Evolutionary conservation across 2,329 filamentous ascomycete species (phyloP), one percentile per base, ranked within the genome.

Genomic region (Claviceps paspali): DNA sequence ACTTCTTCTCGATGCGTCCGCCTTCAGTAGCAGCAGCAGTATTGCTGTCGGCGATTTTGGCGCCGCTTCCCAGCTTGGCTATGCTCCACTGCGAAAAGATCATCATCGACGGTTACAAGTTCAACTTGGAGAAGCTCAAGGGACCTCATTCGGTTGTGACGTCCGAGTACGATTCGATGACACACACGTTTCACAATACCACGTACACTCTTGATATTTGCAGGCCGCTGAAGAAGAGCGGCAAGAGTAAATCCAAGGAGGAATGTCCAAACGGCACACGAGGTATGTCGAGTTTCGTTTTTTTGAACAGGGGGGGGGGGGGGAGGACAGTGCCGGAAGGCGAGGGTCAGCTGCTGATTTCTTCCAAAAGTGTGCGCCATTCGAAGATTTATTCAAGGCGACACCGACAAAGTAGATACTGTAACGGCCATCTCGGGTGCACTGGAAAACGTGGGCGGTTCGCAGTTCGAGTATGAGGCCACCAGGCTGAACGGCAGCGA

Each of bases 181-280:
- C 65, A 12, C 63, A 72, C 21, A 66, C 64, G 42, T 51, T 59
- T 36, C 47, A 47, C 40, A 91, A 91, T 56, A 84, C 76, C 19
- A 88, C 83, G 30, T 92, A 85, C 56, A 87, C 82, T 1, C 53
- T 92, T 40, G 81, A 92, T 49, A 66, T 92, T 34, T 93, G 85
- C 61, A 60, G 65, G 36, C 65, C 73, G 6, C 60, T 94, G 45
- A 71, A 73, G 54, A 70, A 72, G 52, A 69, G 66, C 35, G 73
- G 71, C 30, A 70, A 70, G 18, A 61, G 65, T 1, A 59, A 63
- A 14, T 67, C 69, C 46, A 57, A 65, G 5, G 63, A 76, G 27
- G 63, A 78, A 49, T 92, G 85, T 52, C 77, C 75, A 0, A 68
- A 70, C 33, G 78, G 76, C 29, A 77, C 82, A 3, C 68, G 78